Base-by-base conservation (phyloP, 108 stramenopile genomes). In the Fistulifera pelliculosa region DNA sequence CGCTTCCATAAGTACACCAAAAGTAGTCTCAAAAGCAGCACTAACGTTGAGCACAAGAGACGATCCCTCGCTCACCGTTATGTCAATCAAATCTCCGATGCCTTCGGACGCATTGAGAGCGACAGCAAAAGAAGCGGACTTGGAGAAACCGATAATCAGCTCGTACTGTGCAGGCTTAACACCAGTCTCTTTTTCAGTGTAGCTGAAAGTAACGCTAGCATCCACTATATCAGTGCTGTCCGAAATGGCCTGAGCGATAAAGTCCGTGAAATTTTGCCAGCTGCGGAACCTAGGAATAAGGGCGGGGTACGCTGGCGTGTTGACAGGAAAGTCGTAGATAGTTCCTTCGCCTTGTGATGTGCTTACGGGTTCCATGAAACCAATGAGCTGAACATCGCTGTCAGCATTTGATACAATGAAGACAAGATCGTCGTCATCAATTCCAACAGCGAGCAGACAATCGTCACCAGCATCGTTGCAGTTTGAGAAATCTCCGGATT, bases 41-140 rank as follows among this genome's bases (percentile, higher is more conserved):
- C 31, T 35, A 8, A 35, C 31, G 31, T 3, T 35, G 6, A 35
- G 8, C 3, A 6, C 31, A 3, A 35, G 31, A 3, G 31, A 35
- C 3, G 31, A 35, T 8, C 31, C 31, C 8, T 64, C 41, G 18
- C 43, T 45, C 18, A 69, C 68, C 15, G 47, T 25, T 24, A 69
- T 21, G 23, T 42, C 47, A 23, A 58, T 27, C 16, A 69, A 63
- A 35, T 69, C 68, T 12, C 68, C 68, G 17, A 69, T 48, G 19
- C 24, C 26, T 18, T 57, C 45, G 26, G 62, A 13, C 12, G 62
- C 31, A 40, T 31, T 58, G 19, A 63, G 58, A 10, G 48, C 51
- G 21, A 64, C 48, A n/a, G 24, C 40, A 27, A 22, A 14, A 25
- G 47, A 38, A 38, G 49, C 42, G 0, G 23, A 40, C 42, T 63